Evolutionary conservation across 2,329 filamentous ascomycete species (phyloP), one percentile per base, ranked within the genome.

Genomic region (Clarireedia monteithiana): DNA sequence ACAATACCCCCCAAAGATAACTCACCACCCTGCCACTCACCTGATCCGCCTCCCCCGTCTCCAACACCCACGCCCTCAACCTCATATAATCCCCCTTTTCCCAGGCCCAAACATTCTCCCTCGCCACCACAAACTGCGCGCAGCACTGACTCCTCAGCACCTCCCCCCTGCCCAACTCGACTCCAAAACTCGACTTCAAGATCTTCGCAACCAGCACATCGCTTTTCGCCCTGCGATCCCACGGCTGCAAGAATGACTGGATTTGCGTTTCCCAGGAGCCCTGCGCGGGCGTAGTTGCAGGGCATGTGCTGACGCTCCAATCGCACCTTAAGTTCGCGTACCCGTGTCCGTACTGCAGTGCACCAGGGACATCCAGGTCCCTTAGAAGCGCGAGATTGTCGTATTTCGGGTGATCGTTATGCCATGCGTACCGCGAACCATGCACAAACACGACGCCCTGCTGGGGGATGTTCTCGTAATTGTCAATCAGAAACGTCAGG

Each of bases 111-210:
- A 81, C 72, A 17, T 72, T 70, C 12, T 75, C 71, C 5, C 75
- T 68, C 3, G 74, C 71, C 23, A 81, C 77, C 12, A 75, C 77
- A 63, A 81, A 82, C 59, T 81, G 80, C 10, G 78, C 79, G 67
- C 78, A 82, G 63, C 79, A 82, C 65, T 79, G 73, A 45, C 73
- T 69, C 55, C 74, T 63, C 59, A 78, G 38, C 56, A 74, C 64
- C 72, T 77, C 64, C 67, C 70, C 65, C 61, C 73, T 60, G 62
- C 73, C 72, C 55, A 76, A 62, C n/a, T 69, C 68, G 12, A 65
- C 67, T 17, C 69, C 69, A 54, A 72, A 75, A 5, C 75, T 50
- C 2, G 63, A 53, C 6, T 58, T 65, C 6, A 75, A 59, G 6
- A 71, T 71, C 5, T 36, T 48, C 0, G 73, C 71, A 1, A 75